phyloP scores from a whole-genome alignment of 2,329 filamentous ascomycete species.

The Aspergillus clavatus region DNA sequence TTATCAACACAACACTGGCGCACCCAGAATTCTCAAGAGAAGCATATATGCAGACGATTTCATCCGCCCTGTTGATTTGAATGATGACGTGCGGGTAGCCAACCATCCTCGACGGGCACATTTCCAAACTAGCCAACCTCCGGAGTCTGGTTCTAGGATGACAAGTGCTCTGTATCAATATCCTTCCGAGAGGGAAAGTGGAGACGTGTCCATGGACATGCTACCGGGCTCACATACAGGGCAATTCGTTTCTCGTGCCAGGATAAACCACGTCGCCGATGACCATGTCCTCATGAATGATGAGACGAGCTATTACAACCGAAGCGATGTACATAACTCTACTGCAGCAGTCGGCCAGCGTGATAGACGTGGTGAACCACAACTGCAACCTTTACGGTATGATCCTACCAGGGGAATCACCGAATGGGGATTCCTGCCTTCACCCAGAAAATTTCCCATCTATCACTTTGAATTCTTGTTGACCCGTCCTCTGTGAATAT shows the following conservation, averaged over 20 bases:
- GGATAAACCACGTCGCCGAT: slow-evolving; percentile 9
- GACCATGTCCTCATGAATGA: slow-evolving; percentile 13
- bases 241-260: slow-evolving; percentile 10
- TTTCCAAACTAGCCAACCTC: slow-evolving; percentile 11
- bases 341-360: slow-evolving; percentile 13
- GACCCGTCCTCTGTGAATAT: too few species aligned
- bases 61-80: slow-evolving; percentile 30
- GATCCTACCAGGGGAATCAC: slow-evolving; percentile 3
- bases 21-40: slow-evolving; percentile 16
- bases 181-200: slow-evolving; percentile 8
- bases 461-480: too few species aligned
- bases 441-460: neutral
- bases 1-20: slow-evolving; percentile 14
- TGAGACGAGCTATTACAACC: slow-evolving; percentile 1
- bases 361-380: slow-evolving; percentile 11
- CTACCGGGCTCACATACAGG: slow-evolving; percentile 10
- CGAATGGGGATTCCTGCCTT: neutral
- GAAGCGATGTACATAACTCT: slow-evolving; percentile 3
- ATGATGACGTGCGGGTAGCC: slow-evolving; percentile 19
- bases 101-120: slow-evolving; percentile 15
- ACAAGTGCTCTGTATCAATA: slow-evolving; percentile 10
- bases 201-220: slow-evolving; percentile 11
- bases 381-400: slow-evolving; percentile 21
- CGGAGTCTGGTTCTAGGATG: slow-evolving; percentile 14
- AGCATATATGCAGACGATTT: slow-evolving; percentile 36